A percentile compares a stretch with the other conserved stretches of the same genome.
phyloP scores from a whole-genome alignment of 2,329 filamentous ascomycete species.

The Pseudogymnoascus sp. region DNA sequence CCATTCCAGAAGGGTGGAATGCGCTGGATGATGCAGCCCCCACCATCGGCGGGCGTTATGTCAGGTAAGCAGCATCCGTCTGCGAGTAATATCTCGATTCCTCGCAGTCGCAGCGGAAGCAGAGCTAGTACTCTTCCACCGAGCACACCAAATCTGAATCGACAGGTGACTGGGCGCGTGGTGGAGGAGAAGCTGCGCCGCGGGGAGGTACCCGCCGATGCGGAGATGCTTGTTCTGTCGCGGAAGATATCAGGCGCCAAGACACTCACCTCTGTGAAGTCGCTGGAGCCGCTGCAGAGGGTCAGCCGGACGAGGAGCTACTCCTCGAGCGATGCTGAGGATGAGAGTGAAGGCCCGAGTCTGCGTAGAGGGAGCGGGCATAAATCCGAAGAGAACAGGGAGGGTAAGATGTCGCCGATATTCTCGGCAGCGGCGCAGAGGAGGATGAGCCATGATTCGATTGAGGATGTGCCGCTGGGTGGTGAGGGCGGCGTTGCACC shows the following conservation, averaged over 20 bases:
- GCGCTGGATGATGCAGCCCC: constrained; percentile 88
- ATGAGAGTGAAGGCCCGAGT: not conserved
- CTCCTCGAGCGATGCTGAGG: not conserved
- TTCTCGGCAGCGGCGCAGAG: not conserved
- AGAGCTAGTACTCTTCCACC: constrained; percentile 18
- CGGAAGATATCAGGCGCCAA: not conserved
- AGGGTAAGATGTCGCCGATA: constrained; percentile 1
- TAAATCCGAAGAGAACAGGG: not conserved
- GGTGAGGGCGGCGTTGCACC: not conserved
- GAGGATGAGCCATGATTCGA: not conserved
- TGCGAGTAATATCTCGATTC: constrained; percentile 50
- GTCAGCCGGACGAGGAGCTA: not conserved
- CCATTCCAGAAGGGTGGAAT: constrained; percentile 62
- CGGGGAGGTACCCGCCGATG: constrained; percentile 21
- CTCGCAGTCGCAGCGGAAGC: constrained; percentile 31
- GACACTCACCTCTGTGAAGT: not conserved
- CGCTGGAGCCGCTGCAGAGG: not conserved
- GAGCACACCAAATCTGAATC: constrained; percentile 16
- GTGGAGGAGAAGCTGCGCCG: constrained; percentile 25
- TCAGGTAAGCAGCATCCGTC: constrained; percentile 69
- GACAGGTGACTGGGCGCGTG: constrained; percentile 24
- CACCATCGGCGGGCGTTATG: constrained; percentile 85
- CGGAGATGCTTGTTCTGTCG: constrained; percentile 15
- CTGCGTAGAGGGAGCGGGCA: not conserved
- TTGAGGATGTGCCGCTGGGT: not conserved